phyloP scores from a whole-genome alignment of 257 asterid species.

The Fraxinus americana region DNA sequence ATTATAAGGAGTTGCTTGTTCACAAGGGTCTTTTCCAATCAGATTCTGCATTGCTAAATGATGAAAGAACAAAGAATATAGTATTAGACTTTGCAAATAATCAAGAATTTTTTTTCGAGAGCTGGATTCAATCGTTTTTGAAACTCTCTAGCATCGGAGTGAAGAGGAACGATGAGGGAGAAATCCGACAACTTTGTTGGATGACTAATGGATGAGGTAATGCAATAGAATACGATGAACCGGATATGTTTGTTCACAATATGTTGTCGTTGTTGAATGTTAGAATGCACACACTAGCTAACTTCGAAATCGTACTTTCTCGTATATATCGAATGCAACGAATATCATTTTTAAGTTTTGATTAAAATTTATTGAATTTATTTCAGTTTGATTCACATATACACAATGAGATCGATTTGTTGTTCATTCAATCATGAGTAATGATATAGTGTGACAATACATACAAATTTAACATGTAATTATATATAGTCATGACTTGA shows the following conservation, averaged over 20 bases:
- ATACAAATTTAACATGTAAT: no score
- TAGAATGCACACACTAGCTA: neutral
- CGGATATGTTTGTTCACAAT: neutral
- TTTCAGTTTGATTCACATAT: neutral
- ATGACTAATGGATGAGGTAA: constrained; percentile 36
- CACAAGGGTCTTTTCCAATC: constrained; percentile 75
- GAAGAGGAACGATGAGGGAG: constrained; percentile 51
- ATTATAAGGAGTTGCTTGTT: constrained; percentile 47
- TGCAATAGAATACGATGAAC: neutral
- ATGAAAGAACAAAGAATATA: constrained; percentile 40
- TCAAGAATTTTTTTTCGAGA: constrained; percentile 53
- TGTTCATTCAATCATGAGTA: neutral
- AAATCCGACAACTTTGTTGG: constrained; percentile 56
- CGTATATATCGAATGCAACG: neutral
- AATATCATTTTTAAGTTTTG: neutral
- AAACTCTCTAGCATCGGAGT: constrained; percentile 59
- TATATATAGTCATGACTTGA: no score
- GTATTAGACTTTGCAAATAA: constrained; percentile 51
- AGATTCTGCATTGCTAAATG: constrained; percentile 60
- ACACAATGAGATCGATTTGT: no score
- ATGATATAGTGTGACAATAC: no score
- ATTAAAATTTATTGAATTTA: no score
- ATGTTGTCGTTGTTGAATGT: neutral
- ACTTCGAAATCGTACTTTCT: no score
- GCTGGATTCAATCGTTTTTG: constrained; percentile 58